These are phyloP conservation scores for Globisporangium parvum DNA, from an alignment of 352 stramenopile species.

Conservation along the genomic window DNA sequence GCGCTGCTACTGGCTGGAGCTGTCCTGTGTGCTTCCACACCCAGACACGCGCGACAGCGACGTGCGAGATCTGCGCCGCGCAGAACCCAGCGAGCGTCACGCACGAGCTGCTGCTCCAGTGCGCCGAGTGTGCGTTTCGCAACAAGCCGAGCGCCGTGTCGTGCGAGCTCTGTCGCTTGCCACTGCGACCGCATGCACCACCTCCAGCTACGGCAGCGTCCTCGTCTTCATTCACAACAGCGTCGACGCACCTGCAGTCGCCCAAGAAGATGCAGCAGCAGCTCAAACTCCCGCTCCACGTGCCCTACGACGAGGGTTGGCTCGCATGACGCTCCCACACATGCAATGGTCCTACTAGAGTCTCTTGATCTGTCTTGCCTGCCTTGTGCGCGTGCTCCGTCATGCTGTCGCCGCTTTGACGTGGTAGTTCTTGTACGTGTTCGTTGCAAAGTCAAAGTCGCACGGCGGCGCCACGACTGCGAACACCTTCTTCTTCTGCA, in stretches of 20 bases:
- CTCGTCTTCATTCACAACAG: no score
- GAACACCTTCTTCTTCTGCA: constrained; percentile 81
- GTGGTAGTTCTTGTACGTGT: constrained; percentile 75
- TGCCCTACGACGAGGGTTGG: constrained; percentile 33
- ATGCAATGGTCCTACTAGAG: not conserved
- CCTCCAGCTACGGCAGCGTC: not conserved
- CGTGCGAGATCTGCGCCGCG: constrained; percentile 71
- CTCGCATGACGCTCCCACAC: constrained; percentile 8
- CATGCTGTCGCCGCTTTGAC: constrained; percentile 10
- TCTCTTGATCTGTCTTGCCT: not conserved
- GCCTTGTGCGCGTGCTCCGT: not conserved
- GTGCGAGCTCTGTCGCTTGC: constrained; percentile 59
- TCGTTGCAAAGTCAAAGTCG: constrained; percentile 75
- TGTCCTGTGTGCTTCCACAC: constrained; percentile 70
- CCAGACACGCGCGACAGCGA: constrained; percentile 35
- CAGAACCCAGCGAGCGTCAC: constrained; percentile 55
- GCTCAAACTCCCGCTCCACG: constrained; percentile 6
- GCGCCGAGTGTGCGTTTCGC: constrained; percentile 53
- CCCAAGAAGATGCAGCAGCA: constrained; percentile 12
- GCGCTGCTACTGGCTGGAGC: constrained; percentile 24
- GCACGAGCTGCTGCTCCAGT: constrained; percentile 50
- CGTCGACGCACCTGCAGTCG: not conserved
- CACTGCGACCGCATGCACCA: constrained; percentile 12
- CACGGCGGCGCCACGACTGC: constrained; percentile 50
- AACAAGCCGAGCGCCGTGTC: constrained; percentile 36